Conservation (phyloP, 331 rosid genomes). For the Quercus tomentella region DNA sequence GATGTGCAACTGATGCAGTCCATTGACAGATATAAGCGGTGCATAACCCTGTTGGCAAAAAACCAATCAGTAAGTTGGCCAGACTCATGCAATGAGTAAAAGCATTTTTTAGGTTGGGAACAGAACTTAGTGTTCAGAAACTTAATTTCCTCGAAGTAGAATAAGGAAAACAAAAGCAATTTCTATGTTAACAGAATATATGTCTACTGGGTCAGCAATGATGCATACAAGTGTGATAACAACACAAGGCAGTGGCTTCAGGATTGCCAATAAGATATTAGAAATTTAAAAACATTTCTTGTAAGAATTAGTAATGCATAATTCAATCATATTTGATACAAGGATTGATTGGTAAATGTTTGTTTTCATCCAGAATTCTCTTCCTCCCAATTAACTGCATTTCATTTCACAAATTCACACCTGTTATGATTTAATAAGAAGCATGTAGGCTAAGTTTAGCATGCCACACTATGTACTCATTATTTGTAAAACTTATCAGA, state of each 20-base stretch:
- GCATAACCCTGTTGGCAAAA: conserved; percentile 55
- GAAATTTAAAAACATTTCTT: not conserved
- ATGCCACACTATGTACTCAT: no score
- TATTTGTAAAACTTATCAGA: not conserved
- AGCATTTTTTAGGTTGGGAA: not conserved
- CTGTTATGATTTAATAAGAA: not conserved
- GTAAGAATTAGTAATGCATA: not conserved
- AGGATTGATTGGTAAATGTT: not conserved
- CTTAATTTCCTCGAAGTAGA: not conserved
- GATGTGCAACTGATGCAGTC: conserved; percentile 93
- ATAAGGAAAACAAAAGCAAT: not conserved
- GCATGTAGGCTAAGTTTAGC: not conserved
- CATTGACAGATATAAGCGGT: conserved; percentile 65
- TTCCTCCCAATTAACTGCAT: not conserved
- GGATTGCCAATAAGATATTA: not conserved
- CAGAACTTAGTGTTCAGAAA: not conserved
- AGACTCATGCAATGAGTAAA: not conserved
- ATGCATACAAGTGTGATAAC: not conserved
- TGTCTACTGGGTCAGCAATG: not conserved
- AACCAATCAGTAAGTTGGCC: conserved; percentile 11
- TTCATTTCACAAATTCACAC: not conserved
- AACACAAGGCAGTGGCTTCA: not conserved
- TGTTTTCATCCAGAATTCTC: not conserved
- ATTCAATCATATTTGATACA: not conserved
- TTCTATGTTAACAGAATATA: not conserved